These are phyloP conservation scores for Pholiota conissans DNA, from an alignment of 768 basidiomycete genomes.

Conservation along the genomic window DNA sequence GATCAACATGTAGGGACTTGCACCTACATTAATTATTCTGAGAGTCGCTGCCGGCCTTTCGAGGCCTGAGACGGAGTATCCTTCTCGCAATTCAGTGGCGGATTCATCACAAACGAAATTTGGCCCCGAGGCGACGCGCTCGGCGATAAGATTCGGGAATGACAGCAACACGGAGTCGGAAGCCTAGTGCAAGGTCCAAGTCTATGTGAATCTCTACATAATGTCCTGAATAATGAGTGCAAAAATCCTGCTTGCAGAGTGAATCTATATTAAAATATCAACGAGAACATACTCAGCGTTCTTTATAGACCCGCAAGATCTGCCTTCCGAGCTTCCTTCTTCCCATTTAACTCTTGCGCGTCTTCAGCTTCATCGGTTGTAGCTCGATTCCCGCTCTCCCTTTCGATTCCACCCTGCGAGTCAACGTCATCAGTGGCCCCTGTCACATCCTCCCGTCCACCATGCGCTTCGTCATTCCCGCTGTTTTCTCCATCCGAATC, in stretches of 20 bases:
- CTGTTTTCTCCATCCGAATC: neutral
- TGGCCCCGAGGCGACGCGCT: neutral
- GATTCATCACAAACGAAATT: neutral
- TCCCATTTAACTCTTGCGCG: neutral
- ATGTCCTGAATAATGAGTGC: too few relatives aligned
- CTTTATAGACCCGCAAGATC: neutral
- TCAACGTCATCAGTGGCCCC: neutral
- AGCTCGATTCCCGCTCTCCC: neutral
- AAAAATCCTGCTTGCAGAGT: too few relatives aligned
- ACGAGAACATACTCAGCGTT: neutral
- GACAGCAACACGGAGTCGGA: neutral
- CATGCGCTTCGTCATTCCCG: neutral
- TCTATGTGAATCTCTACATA: too few relatives aligned
- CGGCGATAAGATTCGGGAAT: neutral
- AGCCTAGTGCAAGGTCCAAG: neutral
- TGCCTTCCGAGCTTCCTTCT: conserved; percentile 3
- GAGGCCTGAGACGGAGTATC: neutral
- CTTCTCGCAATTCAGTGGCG: neutral
- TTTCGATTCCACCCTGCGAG: neutral
- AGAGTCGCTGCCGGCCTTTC: neutral
- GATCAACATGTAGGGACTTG: neutral
- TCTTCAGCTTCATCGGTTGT: neutral
- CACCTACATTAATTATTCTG: neutral
- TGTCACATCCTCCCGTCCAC: neutral
- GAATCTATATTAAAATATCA: too few relatives aligned